Evolutionary conservation across 495 filamentous ascomycete species (phyloP).

Genomic region (Lasiosphaeria ovina): DNA sequence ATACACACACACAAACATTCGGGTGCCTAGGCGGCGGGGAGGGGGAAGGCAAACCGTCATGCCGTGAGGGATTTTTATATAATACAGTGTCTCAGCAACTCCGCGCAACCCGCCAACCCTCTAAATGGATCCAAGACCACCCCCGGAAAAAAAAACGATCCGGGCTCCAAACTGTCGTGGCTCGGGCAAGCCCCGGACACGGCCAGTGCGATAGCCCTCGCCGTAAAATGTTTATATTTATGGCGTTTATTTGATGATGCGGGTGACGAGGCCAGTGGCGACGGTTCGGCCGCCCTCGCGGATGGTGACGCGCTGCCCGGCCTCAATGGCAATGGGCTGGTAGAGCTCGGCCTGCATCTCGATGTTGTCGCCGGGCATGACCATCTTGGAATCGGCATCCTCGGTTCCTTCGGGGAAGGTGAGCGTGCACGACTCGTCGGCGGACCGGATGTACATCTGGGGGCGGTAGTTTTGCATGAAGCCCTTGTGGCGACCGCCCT

Average conservation of each 20-base stretch:
- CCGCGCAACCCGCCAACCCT: conserved; percentile 17
- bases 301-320: conserved; percentile 91
- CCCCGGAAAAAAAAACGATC: neutral
- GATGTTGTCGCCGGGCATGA: conserved; percentile 98
- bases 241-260: conserved; percentile 64
- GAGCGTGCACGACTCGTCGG: conserved; percentile 81
- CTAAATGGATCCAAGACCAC: neutral
- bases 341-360: conserved; percentile 86
- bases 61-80: too few species aligned
- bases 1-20: neutral
- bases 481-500: conserved; percentile 92
- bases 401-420: conserved; percentile 76
- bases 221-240: neutral
- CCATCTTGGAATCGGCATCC: conserved; percentile 64
- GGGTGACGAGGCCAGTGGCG: conserved; percentile 86
- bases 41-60: too few species aligned
- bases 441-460: conserved; percentile 92
- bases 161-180: neutral
- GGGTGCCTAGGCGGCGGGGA: too few species aligned
- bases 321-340: conserved; percentile 79
- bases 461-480: conserved; percentile 93
- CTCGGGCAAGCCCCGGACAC: neutral
- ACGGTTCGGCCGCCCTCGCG: conserved; percentile 94
- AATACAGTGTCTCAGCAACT: neutral
- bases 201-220: too few species aligned